Evolutionary conservation across 129 eudicot species (phyloP).

Genomic region (Cynara cardunculus): DNA sequence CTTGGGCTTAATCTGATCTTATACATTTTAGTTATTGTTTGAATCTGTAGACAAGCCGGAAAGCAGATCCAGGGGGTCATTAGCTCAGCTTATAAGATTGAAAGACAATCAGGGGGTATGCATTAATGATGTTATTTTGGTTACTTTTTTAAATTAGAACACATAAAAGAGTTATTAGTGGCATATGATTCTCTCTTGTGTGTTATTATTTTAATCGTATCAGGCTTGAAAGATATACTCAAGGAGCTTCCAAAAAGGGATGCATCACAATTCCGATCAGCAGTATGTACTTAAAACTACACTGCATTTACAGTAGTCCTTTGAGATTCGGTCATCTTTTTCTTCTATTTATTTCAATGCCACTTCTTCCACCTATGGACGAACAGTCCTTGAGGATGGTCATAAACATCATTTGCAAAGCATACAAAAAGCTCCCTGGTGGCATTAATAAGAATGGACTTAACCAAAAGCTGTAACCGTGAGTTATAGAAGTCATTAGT

Average conservation of each 20-base stretch:
- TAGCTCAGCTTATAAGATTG: conserved; percentile 63
- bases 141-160: not conserved
- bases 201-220: not conserved
- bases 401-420: not conserved
- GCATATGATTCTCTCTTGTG: not conserved
- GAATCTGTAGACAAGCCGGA: conserved; percentile 50
- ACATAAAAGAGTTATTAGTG: not conserved
- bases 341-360: not conserved
- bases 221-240: conserved; percentile 68
- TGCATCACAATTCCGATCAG: conserved; percentile 53
- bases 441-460: not conserved
- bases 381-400: not conserved
- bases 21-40: not conserved
- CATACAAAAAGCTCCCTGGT: not conserved
- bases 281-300: conserved; percentile 36
- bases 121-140: not conserved
- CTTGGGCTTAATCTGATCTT: not conserved
- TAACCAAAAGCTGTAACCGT: not conserved
- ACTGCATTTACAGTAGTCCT: not conserved
- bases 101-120: conserved; percentile 67
- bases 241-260: conserved; percentile 66
- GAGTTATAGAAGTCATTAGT: not conserved
- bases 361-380: not conserved
- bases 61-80: conserved; percentile 60
- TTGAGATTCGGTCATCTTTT: not conserved